Evolutionary conservation across 2,329 filamentous ascomycete genomes (phyloP).

Genomic region (Akanthomyces uredinophilus): DNA sequence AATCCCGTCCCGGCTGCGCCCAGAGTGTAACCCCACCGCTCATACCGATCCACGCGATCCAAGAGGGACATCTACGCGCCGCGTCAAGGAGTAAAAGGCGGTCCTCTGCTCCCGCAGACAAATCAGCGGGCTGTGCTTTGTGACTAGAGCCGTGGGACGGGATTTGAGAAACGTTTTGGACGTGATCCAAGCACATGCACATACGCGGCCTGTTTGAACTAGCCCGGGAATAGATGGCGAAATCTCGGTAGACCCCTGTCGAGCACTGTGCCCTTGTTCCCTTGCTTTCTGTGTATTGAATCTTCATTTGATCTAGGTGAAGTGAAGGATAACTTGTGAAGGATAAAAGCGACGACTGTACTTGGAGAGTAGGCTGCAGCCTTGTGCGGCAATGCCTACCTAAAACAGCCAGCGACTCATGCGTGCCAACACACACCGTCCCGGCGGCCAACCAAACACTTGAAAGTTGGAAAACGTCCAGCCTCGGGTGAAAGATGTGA

Average conservation of each 20-base stretch:
- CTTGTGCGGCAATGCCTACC: not conserved
- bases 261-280: not conserved
- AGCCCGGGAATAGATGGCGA: not conserved
- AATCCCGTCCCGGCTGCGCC: conserved; percentile 11
- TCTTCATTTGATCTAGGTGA: no score
- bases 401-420: not conserved
- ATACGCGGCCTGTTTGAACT: conserved; percentile 7
- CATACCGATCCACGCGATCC: not conserved
- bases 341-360: no score
- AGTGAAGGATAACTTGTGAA: no score
- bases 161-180: not conserved
- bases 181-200: not conserved
- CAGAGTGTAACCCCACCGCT: not conserved
- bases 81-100: not conserved
- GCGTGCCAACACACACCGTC: not conserved
- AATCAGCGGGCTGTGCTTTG: not conserved
- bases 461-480: not conserved
- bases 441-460: not conserved
- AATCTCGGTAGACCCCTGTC: not conserved
- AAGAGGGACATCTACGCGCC: not conserved
- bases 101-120: not conserved
- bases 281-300: not conserved
- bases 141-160: not conserved
- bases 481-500: not conserved
- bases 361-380: not conserved